Conservation (phyloP, 345 rosid species). For the Noccaea caerulescens region DNA sequence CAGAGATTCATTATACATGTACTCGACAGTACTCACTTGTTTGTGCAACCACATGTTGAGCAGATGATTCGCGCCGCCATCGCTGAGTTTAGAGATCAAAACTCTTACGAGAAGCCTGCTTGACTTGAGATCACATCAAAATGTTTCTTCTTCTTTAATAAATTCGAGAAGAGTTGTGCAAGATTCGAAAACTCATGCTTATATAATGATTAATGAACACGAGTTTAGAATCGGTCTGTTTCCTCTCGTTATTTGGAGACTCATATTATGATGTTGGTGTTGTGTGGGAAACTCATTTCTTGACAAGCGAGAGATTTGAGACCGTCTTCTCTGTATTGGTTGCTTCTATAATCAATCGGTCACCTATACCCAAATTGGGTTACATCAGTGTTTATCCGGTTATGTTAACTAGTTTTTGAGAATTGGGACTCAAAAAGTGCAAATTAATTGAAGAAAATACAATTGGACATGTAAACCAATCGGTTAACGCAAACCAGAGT, state of each 20-base stretch:
- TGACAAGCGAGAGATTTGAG: neutral
- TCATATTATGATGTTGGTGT: neutral
- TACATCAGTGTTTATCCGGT: neutral
- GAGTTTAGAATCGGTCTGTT: neutral
- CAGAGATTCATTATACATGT: conserved; percentile 82
- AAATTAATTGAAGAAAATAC: neutral
- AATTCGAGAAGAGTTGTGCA: neutral
- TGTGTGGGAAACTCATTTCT: neutral
- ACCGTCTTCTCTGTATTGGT: neutral
- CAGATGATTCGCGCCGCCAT: conserved; percentile 76
- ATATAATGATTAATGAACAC: too few species aligned
- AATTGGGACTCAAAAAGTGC: neutral
- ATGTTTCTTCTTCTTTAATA: neutral
- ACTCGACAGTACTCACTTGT: conserved; percentile 70
- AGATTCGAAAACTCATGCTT: neutral
- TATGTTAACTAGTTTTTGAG: neutral
- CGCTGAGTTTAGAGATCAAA: conserved; percentile 81
- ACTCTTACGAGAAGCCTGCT: conserved; percentile 83
- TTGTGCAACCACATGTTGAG: conserved; percentile 74
- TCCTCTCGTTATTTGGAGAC: neutral
- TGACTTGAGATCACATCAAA: conserved; percentile 45
- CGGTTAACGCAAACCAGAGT: conserved; percentile 29
- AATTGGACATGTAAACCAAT: conserved; percentile 21
- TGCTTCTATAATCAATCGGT: neutral
- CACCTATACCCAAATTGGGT: neutral